Conservation (phyloP, 2,329 filamentous ascomycete genomes). For the Aureobasidium leucospermi region DNA sequence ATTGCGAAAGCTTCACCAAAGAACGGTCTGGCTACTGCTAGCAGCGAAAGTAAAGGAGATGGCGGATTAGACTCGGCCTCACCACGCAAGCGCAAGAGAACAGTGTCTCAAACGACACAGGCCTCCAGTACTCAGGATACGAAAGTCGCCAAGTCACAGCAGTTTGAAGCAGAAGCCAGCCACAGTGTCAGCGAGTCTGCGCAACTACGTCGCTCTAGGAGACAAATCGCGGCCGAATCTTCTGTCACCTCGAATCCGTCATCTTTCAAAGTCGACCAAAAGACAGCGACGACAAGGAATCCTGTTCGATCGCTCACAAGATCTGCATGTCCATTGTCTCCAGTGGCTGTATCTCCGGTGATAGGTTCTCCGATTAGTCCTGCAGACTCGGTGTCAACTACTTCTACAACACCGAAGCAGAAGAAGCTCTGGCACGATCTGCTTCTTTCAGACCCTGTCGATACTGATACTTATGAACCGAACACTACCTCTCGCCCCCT, state of each 20-base stretch:
- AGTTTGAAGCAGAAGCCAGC: not conserved
- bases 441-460: constrained; percentile 16
- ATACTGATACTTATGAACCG: not conserved
- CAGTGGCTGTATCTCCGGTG: not conserved
- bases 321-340: not conserved
- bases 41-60: not conserved
- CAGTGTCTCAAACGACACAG: not conserved
- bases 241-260: not conserved
- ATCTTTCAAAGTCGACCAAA: not conserved
- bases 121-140: not conserved
- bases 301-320: not conserved
- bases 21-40: not conserved
- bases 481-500: not conserved
- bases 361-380: not conserved
- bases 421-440: constrained; percentile 25
- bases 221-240: not conserved
- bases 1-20: not conserved
- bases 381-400: not conserved
- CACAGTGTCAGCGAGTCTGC: not conserved
- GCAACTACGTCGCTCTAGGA: not conserved
- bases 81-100: constrained; percentile 9
- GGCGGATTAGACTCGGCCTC: not conserved
- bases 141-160: not conserved
- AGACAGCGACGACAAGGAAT: not conserved
- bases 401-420: constrained; percentile 26